Conservation (phyloP, 2,329 filamentous ascomycete genomes). For the Domatiomyces globalis region DNA sequence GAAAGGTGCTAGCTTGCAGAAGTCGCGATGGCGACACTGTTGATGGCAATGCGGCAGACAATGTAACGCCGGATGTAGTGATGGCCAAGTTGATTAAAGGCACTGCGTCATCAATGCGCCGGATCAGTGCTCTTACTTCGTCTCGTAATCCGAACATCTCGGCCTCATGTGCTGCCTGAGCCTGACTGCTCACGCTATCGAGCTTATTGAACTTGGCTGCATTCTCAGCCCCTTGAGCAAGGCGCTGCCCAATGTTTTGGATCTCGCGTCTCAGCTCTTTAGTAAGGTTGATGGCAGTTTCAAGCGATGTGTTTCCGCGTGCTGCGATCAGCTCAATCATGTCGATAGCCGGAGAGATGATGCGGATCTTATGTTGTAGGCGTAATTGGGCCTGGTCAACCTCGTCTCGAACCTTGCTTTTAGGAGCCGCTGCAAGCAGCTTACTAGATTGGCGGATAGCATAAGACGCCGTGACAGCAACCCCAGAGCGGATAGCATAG, state of each 20-base stretch:
- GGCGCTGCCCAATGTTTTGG: constrained; percentile 57
- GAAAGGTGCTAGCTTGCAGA: constrained; percentile 80
- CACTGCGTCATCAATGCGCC: constrained; percentile 76
- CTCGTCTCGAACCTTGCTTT: constrained; percentile 57
- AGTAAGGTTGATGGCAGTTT: constrained; percentile 71
- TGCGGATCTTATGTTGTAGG: constrained; percentile 74
- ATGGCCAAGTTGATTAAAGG: constrained; percentile 88
- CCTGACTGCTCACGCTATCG: constrained; percentile 24
- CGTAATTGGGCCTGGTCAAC: constrained; percentile 57
- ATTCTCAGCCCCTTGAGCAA: constrained; percentile 52
- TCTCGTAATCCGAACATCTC: constrained; percentile 56
- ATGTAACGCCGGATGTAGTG: constrained; percentile 76
- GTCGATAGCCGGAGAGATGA: constrained; percentile 80
- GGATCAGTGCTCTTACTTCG: constrained; percentile 61
- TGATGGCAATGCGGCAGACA: constrained; percentile 64
- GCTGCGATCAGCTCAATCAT: constrained; percentile 79
- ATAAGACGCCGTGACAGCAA: constrained; percentile 72
- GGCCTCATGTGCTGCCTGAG: constrained; percentile 39
- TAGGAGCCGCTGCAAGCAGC: constrained; percentile 56
- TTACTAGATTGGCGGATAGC: constrained; percentile 70
- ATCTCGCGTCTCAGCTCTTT: constrained; percentile 75
- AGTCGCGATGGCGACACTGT: constrained; percentile 81
- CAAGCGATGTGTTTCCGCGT: constrained; percentile 63
- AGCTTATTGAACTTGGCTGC: constrained; percentile 24
- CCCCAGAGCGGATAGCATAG: constrained; percentile 79